Conservation (phyloP, 768 basidiomycete species). For the Russula earlei region DNA sequence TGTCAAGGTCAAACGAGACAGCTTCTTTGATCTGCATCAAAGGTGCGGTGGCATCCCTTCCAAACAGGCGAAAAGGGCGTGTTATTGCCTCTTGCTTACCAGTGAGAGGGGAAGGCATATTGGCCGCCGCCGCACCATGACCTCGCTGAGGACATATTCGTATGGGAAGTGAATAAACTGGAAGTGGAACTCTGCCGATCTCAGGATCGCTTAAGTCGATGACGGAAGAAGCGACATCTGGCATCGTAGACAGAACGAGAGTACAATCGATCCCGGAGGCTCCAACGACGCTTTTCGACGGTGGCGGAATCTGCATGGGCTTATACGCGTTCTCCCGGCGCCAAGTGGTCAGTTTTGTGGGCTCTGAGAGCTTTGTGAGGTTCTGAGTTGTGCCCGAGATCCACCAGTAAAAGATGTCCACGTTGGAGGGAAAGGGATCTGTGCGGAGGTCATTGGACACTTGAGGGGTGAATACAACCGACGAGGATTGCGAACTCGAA, state of each 20-base stretch:
- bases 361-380: slow-evolving; percentile 29
- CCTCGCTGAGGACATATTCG: slow-evolving; percentile 22
- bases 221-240: slow-evolving; percentile 23
- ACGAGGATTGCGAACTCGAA: slow-evolving; percentile 30
- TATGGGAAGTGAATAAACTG: slow-evolving; percentile 65
- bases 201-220: slow-evolving; percentile 36
- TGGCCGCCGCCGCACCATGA: slow-evolving; percentile 16
- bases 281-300: background rate
- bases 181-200: slow-evolving; percentile 42
- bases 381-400: slow-evolving; percentile 20
- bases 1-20: slow-evolving; percentile 87
- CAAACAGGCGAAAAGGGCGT: slow-evolving; percentile 38
- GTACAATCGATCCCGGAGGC: slow-evolving; percentile 39
- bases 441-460: slow-evolving; percentile 87
- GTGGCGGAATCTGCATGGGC: slow-evolving; percentile 55
- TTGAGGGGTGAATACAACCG: slow-evolving; percentile 66
- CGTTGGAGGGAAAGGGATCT: slow-evolving; percentile 43
- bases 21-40: slow-evolving; percentile 58
- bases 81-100: slow-evolving; percentile 71
- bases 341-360: slow-evolving; percentile 68
- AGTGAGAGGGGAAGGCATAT: slow-evolving; percentile 1
- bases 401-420: slow-evolving; percentile 72
- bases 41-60: slow-evolving; percentile 13
- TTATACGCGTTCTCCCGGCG: slow-evolving; percentile 62
- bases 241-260: slow-evolving; percentile 45